Base-by-base conservation (phyloP, 2,329 filamentous ascomycete species). In the Ceratocystiopsis sp. region DNA sequence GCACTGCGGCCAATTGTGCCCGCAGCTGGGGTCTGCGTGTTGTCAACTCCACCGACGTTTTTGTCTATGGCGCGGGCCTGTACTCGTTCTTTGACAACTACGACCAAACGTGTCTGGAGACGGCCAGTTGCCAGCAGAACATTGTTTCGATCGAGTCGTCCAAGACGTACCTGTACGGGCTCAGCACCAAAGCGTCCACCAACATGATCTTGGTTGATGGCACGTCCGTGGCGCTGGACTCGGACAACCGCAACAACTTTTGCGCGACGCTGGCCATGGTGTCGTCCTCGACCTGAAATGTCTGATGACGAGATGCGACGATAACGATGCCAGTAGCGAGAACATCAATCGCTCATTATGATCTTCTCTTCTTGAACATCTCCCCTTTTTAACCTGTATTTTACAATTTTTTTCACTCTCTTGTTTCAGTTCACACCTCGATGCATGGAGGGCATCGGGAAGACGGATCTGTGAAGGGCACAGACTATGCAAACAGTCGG, bases 21-120 rank as follows among this genome's bases (percentile, higher is more conserved):
- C 84, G 86, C 55, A 73, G 84, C 2, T 85, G 79, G 79, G 84
- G 82, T 52, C 66, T 91, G 38, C 78, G 82, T 19, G 67, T 85
- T 36, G 61, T 74, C 44, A 70, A 80, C 58, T 84, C 79, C 3
- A 68, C 66, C 11, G 71, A 84, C 48, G 57, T 86, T 16, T 74
- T 71, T 55, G 61, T 86, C 53, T 84, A 78, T 54, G 82, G 83
- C 38, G 79, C 73, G 6, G 83, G 83, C 21, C 62, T 87, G 46
- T 89, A 89, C 68, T 79, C 71, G 50, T 89, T 89, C 71, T 89
- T 85, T 55, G 73, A 89, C 59, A 84, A 86, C 67, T 89, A 89
- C 61, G 65, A 62, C 35, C 80, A 86, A 60, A 66, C 67, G 16
- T 91, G 84, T 53, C 69, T 87, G 15, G 59, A 61, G 35, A 68